Percentiles rank a stretch among this genome's conserved stretches.
These are phyloP conservation scores for Mentha longifolia DNA, from an alignment of 257 asterid genomes.

Conservation along the genomic window DNA sequence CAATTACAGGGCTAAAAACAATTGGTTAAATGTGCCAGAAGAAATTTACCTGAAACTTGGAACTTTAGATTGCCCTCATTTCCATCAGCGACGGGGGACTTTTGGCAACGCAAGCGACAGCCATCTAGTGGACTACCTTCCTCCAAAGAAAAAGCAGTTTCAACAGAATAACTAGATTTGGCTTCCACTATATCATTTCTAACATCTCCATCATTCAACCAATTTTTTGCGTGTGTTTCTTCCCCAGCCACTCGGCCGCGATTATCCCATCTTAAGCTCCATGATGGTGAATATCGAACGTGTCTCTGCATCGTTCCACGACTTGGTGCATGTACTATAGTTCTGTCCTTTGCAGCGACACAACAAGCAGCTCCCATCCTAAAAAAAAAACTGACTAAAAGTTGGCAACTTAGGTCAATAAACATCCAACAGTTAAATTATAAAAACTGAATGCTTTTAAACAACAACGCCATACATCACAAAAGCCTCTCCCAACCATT, in stretches of 20 bases:
- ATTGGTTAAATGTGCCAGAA: constrained; percentile 25
- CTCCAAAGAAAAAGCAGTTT: constrained; percentile 61
- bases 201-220: constrained; percentile 53
- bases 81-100: constrained; percentile 58
- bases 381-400: constrained; percentile 24
- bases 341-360: constrained; percentile 74
- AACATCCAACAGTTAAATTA: constrained; percentile 10
- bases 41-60: constrained; percentile 54
- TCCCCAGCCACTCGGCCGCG: constrained; percentile 89
- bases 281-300: constrained; percentile 73
- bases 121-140: constrained; percentile 62
- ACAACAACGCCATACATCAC: neutral
- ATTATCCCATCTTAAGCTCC: constrained; percentile 92
- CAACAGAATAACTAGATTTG: constrained; percentile 59
- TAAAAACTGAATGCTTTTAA: neutral
- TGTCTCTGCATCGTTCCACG: constrained; percentile 62
- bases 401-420: neutral
- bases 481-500: neutral
- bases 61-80: constrained; percentile 42
- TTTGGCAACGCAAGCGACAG: constrained; percentile 53
- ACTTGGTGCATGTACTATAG: constrained; percentile 58
- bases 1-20: neutral
- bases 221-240: constrained; percentile 58
- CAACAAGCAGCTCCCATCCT: constrained; percentile 93
- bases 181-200: constrained; percentile 43